Evolutionary conservation across 371 early-diverging fungal genomes (phyloP).

Genomic region (Capniomyces stellatus): DNA sequence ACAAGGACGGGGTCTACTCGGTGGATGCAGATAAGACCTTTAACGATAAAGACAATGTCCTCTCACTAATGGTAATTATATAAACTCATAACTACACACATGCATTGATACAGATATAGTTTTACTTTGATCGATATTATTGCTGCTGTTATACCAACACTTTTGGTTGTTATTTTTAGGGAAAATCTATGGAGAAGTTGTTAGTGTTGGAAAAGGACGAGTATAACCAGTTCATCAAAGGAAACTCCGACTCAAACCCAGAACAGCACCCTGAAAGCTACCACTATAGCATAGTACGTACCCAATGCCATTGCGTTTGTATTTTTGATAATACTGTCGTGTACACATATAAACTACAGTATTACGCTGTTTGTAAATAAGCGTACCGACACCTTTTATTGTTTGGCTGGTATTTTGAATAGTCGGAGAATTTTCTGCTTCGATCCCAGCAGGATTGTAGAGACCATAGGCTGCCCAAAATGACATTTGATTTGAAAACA

Average conservation of each 20-base stretch:
- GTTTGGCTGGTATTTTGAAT: no score
- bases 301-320: no score
- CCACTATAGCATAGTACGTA: no score
- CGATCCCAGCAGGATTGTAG: constrained; percentile 85
- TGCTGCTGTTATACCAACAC: no score
- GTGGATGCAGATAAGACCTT: constrained; percentile 68
- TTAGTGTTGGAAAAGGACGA: constrained; percentile 43
- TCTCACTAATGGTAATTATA: constrained; percentile 31
- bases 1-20: constrained; percentile 54
- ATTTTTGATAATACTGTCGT: no score
- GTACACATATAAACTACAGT: no score
- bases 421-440: constrained; percentile 46
- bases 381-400: no score
- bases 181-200: constrained; percentile 71
- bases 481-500: constrained; percentile 86
- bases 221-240: constrained; percentile 44
- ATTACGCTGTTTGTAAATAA: no score
- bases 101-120: no score
- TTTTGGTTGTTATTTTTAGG: constrained; percentile 11
- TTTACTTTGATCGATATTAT: no score
- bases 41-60: constrained; percentile 41
- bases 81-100: no score
- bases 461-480: constrained; percentile 48
- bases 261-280: constrained; percentile 12
- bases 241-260: constrained; percentile 13